Conservation (phyloP, 2,329 filamentous ascomycete species). For the Pseudohalonectria lignicola region DNA sequence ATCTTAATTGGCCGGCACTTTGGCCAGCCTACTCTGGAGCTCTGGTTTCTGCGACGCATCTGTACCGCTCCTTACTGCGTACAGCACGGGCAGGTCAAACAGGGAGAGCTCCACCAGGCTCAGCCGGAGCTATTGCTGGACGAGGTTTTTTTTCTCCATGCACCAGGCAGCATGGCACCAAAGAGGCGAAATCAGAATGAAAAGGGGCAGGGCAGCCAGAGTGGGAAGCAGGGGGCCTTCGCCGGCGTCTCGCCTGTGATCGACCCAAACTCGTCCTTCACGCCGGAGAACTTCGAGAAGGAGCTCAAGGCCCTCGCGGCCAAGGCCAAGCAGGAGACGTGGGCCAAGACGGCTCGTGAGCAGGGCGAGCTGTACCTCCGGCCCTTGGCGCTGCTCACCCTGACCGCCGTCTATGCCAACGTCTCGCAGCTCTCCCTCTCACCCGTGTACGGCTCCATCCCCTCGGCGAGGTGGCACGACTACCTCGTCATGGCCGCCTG, state of each 20-base stretch:
- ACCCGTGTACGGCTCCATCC: slow-evolving; percentile 81
- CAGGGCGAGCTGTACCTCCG: slow-evolving; percentile 30
- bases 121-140: too few species aligned
- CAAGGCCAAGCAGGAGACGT: slow-evolving; percentile 26
- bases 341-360: slow-evolving; percentile 18
- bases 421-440: slow-evolving; percentile 68
- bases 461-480: slow-evolving; percentile 61
- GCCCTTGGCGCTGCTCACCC: slow-evolving; percentile 32
- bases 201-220: background rate
- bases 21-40: too few species aligned
- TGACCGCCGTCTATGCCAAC: slow-evolving; percentile 55
- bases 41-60: too few species aligned
- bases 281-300: slow-evolving; percentile 39
- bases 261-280: slow-evolving; percentile 25
- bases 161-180: slow-evolving; percentile 7
- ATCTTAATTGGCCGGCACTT: too few species aligned
- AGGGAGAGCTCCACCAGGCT: too few species aligned
- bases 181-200: slow-evolving; percentile 3
- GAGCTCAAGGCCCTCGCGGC: slow-evolving; percentile 40
- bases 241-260: too few species aligned
- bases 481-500: slow-evolving; percentile 54
- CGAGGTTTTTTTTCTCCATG: too few species aligned
- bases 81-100: too few species aligned
- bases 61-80: too few species aligned
- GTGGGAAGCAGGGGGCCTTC: background rate